Base-by-base conservation (phyloP, 2,329 filamentous ascomycete species). In the Orbilia brochopaga region DNA sequence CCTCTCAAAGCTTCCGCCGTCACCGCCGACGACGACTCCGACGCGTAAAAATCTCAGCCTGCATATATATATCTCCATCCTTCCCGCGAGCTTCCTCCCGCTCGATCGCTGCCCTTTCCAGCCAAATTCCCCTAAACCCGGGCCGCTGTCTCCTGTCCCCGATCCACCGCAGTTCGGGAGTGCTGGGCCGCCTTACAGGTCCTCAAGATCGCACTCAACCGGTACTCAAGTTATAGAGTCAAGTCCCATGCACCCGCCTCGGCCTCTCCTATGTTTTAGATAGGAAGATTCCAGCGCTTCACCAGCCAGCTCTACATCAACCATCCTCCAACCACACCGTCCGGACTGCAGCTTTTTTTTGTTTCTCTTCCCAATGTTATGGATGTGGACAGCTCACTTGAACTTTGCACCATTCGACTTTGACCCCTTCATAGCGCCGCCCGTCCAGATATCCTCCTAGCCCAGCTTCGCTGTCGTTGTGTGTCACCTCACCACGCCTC, bases 391-490 rank as follows among this genome's bases (percentile, higher is more conserved):
- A 44, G 67, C 67, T 65, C 67, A 72, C 51, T 60, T 72, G 54
- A 72, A 72, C 67, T 72, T 72, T 35, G 51, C 60, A 65, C 67
- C 55, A 72, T 72, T 72, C 67, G 67, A 72, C 52, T 72, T 72
- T 72, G 67, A 72, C 67, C 67, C 67, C 54, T 72, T 72, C 67
- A 72, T 72, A 72, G 53, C 67, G 53, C 60, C 42, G 59, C 60
- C 67, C 50, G 32, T 56, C 37, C 60, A 61, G 51, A 72, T 61
- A 21, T 53, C 60, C 60, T 72, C 55, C 55, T 57, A 72, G 60
- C 67, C 64, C 51, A 50, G 67, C 27, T 56, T 59, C 40, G n/a
- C n/a, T n/a, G n/a, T n/a, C n/a, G n/a, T n/a, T 55, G 51, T 46
- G 67, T 72, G 60, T 65, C 40, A 65, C 67, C 60, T 65, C 55